A percentile compares a stretch with the other conserved stretches of the same genome.
phyloP scores from a whole-genome alignment of 345 rosid species.

The Eucalyptus grandis region DNA sequence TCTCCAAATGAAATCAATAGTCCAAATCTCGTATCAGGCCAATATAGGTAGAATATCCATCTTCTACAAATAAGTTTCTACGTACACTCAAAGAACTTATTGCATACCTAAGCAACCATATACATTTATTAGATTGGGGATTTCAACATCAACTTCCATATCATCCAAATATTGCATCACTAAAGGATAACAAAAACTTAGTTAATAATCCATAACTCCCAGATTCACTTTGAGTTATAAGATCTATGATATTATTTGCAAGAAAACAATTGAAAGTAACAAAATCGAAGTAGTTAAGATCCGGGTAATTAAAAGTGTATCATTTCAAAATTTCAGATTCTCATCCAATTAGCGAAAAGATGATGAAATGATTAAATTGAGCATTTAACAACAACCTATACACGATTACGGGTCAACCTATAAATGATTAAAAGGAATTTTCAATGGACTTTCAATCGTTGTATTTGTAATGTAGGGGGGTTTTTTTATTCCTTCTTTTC shows the following conservation, averaged over 20 bases:
- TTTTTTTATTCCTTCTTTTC: background rate
- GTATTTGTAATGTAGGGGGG: background rate
- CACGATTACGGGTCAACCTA: fast-evolving
- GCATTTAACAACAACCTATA: background rate
- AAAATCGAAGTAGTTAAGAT: background rate
- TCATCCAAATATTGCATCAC: background rate
- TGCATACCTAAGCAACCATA: background rate
- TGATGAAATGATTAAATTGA: background rate
- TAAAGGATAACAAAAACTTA: background rate
- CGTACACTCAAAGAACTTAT: background rate
- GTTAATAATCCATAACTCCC: background rate
- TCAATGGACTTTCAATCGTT: background rate
- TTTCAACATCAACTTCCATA: background rate
- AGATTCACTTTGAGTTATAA: fast-evolving
- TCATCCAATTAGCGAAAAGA: too few species aligned
- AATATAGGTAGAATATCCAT: background rate
- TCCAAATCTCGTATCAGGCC: fast-evolving
- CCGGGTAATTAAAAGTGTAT: too few species aligned
- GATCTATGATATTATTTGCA: background rate
- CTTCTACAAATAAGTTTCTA: background rate
- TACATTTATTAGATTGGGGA: fast-evolving
- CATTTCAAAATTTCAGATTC: background rate
- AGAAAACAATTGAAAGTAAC: background rate
- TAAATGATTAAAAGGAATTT: too few species aligned
- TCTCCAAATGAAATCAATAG: background rate